Conservation (phyloP, 2,329 filamentous ascomycete genomes). For the Ophiognomonia clavigignenti-juglandacearum region DNA sequence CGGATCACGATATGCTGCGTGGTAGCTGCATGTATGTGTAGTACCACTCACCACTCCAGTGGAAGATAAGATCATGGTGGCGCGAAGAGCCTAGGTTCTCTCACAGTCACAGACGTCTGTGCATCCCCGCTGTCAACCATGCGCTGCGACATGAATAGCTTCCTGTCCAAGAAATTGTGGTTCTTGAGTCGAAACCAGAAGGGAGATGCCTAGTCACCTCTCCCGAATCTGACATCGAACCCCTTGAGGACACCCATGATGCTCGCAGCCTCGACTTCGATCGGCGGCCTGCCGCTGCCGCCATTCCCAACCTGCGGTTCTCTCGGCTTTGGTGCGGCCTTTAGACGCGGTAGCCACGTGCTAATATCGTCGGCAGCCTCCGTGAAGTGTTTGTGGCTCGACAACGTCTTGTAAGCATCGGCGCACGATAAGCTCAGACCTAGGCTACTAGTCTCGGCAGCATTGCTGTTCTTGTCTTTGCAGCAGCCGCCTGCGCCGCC, state of each 20-base stretch:
- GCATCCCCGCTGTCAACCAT: no score
- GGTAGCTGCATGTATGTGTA: background rate
- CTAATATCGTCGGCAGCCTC: conserved; percentile 68
- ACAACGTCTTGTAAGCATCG: conserved; percentile 73
- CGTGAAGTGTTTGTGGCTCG: conserved; percentile 71
- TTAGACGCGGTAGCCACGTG: conserved; percentile 71
- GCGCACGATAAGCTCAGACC: conserved; percentile 65
- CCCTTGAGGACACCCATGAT: conserved; percentile 82
- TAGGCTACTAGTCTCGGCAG: conserved; percentile 23
- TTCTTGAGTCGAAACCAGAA: background rate
- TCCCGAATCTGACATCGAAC: conserved; percentile 72
- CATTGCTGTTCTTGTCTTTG: conserved; percentile 32
- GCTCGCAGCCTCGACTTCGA: conserved; percentile 77
- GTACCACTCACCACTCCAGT: no score
- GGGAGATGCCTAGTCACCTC: conserved; percentile 19
- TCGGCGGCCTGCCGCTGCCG: conserved; percentile 41
- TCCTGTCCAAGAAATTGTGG: background rate
- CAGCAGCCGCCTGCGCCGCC: conserved; percentile 59
- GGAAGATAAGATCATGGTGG: no score
- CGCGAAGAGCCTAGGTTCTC: no score
- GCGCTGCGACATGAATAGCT: background rate
- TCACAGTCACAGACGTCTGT: no score
- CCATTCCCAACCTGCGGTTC: conserved; percentile 22
- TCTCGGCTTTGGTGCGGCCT: conserved; percentile 45
- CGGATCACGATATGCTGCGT: background rate